Evolutionary conservation across 2,329 filamentous ascomycete species (phyloP).

Genomic region (Diaporthe humulicola): DNA sequence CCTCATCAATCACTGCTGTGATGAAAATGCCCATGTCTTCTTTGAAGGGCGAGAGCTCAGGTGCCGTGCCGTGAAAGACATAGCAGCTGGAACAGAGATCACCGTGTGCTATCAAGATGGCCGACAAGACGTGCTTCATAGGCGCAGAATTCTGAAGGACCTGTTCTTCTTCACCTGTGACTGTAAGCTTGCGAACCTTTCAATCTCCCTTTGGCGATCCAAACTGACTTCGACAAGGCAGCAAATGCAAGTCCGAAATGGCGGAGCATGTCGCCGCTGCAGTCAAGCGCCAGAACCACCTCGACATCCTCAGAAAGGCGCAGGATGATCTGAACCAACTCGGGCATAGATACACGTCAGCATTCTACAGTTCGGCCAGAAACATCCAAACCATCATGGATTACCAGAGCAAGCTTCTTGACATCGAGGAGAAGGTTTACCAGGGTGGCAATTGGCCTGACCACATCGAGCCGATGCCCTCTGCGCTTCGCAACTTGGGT

Average conservation of each 20-base stretch:
- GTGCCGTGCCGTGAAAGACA: constrained; percentile 48
- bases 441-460: constrained; percentile 45
- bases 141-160: constrained; percentile 42
- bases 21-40: constrained; percentile 51
- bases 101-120: constrained; percentile 50
- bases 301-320: constrained; percentile 39
- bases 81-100: constrained; percentile 52
- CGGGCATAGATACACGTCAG: constrained; percentile 33
- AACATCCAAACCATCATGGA: constrained; percentile 39
- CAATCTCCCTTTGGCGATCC: not conserved
- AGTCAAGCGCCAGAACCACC: constrained; percentile 33
- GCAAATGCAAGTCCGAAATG: constrained; percentile 46
- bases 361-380: constrained; percentile 37
- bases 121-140: constrained; percentile 43
- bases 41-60: constrained; percentile 49
- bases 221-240: constrained; percentile 39
- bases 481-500: constrained; percentile 43
- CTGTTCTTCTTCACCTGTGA: constrained; percentile 47
- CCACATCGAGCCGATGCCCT: constrained; percentile 47
- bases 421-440: constrained; percentile 39
- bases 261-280: constrained; percentile 38
- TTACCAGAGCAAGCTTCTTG: constrained; percentile 41
- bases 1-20: constrained; percentile 53
- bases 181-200: constrained; percentile 42
- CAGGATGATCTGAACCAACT: constrained; percentile 42